Percentiles rank a stretch among this genome's conserved stretches.
These are phyloP conservation scores for Grosmannia penicillata DNA, from an alignment of 2,329 filamentous ascomycete genomes.

Conservation along the genomic window DNA sequence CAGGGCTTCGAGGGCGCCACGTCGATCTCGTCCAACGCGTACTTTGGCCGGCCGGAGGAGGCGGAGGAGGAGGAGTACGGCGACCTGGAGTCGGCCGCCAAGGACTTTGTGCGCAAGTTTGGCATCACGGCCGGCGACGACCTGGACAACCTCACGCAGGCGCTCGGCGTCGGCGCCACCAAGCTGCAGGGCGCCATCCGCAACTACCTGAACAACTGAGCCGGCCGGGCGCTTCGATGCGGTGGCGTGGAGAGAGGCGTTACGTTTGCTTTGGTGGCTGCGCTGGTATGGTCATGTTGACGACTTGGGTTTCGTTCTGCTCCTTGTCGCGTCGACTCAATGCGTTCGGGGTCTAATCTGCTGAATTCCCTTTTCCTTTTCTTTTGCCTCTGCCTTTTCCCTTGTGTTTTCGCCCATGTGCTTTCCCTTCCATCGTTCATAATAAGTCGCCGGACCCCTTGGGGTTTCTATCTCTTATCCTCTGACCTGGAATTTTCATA, in stretches of 20 bases:
- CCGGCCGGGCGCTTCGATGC: neutral
- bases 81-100: conserved; percentile 82
- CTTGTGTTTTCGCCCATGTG: too few relatives aligned
- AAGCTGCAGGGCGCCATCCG: conserved; percentile 66
- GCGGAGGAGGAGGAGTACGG: conserved; percentile 61
- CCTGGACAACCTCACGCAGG: conserved; percentile 72
- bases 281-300: neutral
- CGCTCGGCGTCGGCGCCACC: conserved; percentile 72
- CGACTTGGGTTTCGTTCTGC: neutral
- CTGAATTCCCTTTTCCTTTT: neutral
- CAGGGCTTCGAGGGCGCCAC: conserved; percentile 87
- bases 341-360: neutral
- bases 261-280: too few relatives aligned
- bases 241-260: neutral
- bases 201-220: conserved; percentile 44
- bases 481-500: neutral
- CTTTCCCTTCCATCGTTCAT: too few relatives aligned
- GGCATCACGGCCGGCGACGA: conserved; percentile 94
- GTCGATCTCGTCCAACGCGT: conserved; percentile 89
- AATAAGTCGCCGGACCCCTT: too few relatives aligned
- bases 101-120: conserved; percentile 90
- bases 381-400: neutral
- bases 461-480: neutral
- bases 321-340: neutral
- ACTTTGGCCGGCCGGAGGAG: conserved; percentile 89